phyloP scores from a whole-genome alignment of 202 grass and related monocot genomes.

The Dendrocalamus latiflorus region DNA sequence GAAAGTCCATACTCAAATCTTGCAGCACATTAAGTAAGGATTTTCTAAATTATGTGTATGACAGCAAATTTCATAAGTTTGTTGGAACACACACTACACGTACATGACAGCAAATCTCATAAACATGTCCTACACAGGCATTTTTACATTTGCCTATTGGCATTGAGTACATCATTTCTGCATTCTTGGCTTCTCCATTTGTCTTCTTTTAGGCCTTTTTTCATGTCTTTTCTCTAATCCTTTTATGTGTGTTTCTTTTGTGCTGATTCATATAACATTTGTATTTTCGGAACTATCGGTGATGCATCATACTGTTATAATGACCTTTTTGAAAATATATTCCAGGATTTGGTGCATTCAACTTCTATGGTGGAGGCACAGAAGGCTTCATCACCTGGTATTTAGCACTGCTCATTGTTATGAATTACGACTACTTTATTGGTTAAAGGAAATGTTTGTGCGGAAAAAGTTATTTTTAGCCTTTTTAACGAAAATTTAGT shows the following conservation, averaged over 20 bases:
- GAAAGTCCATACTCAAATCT: conserved; percentile 8
- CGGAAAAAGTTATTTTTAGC: not conserved
- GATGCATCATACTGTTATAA: no score
- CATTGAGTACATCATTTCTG: no score
- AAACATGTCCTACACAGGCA: not conserved
- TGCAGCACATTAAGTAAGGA: not conserved
- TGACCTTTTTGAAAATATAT: no score
- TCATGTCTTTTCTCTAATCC: not conserved
- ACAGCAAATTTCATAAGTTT: not conserved
- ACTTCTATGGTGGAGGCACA: conserved; percentile 22
- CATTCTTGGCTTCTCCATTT: not conserved
- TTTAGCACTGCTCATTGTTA: conserved; percentile 1
- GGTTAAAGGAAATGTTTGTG: not conserved
- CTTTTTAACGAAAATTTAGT: no score
- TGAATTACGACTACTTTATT: not conserved
- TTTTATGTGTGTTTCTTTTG: not conserved
- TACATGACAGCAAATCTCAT: not conserved
- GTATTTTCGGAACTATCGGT: no score
- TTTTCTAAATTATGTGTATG: not conserved
- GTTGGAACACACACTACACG: not conserved
- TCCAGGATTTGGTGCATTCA: conserved; percentile 24
- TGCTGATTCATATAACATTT: no score
- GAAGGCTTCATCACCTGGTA: conserved; percentile 42
- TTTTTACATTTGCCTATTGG: not conserved
- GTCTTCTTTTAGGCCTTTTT: not conserved